Base-by-base conservation (phyloP, 1,284 basidiomycete genomes). In the Mycena citricolor region DNA sequence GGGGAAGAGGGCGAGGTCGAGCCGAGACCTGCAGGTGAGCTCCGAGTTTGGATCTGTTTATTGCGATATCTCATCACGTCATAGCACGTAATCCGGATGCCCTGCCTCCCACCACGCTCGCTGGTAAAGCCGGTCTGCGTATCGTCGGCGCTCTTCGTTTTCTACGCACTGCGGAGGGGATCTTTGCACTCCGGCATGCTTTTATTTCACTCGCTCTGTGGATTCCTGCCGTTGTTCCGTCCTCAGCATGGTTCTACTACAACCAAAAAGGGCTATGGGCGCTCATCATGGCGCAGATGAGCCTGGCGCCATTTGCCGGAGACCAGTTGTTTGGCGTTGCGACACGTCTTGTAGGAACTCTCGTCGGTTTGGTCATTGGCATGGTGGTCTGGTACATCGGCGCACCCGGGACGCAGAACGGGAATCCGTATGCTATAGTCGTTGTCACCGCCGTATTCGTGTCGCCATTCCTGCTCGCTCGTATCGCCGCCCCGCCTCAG, bases 381-480 rank as follows among this genome's bases (percentile, higher is more conserved):
- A 64, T 69, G 59, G 63, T 55, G 7, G 59, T 62, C 10, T 71
- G 69, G 69, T 71, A 71, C 39, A 69, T 71, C 8, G 66, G 66
- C 5, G 59, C 68, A 24, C 51, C 51, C 10, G 51, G 51, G 3
- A 64, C 65, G 6, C 34, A 47, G 29, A 36, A 55, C 29, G 69
- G 68, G 17, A 71, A 68, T 40, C 63, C 67, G 11, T 71, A 69
- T 46, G 68, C 66, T 17, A 51, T 69, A 5, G 68, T 68, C 23
- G 54, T 68, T 11, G 68, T 65, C 16, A 62, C 66, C 17, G 69
- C 62, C 1, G 53, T 61, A n/a, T 58, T 67, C 39, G 24, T 57
- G 12, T 57, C 67, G 5, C 67, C 67, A 6, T 65, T 64, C 51
- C 30, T 66, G 2, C 56, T 69, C 14, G 59, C 51, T 14, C 51